A percentile compares a stretch with the other conserved stretches of the same genome.
Conservation (phyloP, 768 basidiomycete genomes). For the Gloeophyllum trabeum region DNA sequence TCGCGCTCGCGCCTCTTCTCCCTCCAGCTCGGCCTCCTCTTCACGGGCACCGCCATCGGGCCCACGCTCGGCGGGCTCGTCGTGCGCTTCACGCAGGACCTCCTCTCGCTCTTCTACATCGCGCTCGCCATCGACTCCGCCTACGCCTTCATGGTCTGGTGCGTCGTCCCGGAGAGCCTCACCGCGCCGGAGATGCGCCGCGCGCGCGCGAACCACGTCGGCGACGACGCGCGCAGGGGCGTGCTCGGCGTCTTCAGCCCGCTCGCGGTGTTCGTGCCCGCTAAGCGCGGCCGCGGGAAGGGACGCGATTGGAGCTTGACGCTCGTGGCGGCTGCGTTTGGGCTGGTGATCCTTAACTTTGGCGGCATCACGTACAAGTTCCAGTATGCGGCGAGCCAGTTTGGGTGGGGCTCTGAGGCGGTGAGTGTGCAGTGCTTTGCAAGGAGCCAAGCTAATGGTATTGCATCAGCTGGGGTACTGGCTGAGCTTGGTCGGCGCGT, state of each 20-base stretch:
- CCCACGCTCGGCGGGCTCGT: slow-evolving; percentile 62
- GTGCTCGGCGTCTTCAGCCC: slow-evolving; percentile 61
- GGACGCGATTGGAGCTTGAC: slow-evolving; percentile 58
- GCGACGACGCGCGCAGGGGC: too few species aligned
- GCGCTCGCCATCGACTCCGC: slow-evolving; percentile 37
- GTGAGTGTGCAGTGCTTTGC: slow-evolving; percentile 34
- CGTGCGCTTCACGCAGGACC: slow-evolving; percentile 40
- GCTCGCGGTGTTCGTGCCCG: slow-evolving; percentile 52
- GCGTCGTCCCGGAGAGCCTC: slow-evolving; percentile 73
- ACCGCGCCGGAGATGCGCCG: slow-evolving; percentile 35
- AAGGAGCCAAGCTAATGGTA: too few species aligned
- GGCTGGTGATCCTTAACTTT: slow-evolving; percentile 28
- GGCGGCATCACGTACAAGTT: slow-evolving; percentile 45
- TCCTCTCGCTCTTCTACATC: slow-evolving; percentile 65
- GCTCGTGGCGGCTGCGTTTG: slow-evolving; percentile 42
- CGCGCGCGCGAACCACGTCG: slow-evolving; percentile 24
- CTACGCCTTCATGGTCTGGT: slow-evolving; percentile 36
- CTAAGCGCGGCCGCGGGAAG: slow-evolving; percentile 17
- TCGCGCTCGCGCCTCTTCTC: slow-evolving; percentile 53
- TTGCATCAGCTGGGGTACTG: slow-evolving; percentile 60
- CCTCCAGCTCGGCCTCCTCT: slow-evolving; percentile 52
- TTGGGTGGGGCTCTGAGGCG: slow-evolving; percentile 56
- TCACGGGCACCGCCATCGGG: slow-evolving; percentile 67
- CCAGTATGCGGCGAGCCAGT: slow-evolving; percentile 51
- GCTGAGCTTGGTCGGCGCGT: slow-evolving; percentile 40